phyloP scores from a whole-genome alignment of 352 stramenopile genomes.

The Phytopythium aichiense region DNA sequence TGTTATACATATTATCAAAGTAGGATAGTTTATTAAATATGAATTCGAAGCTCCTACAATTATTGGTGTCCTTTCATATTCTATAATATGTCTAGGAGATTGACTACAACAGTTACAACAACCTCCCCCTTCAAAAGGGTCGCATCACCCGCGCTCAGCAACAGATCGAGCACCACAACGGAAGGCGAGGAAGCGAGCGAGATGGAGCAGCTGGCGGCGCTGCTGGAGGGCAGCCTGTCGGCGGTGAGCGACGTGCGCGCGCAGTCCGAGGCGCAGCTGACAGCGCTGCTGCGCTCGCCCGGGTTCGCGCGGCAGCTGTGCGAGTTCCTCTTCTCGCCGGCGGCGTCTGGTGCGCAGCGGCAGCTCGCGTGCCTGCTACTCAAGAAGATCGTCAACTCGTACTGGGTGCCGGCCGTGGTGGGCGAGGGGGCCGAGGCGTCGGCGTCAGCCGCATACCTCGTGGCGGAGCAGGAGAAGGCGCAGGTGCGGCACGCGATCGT shows the following conservation, averaged over 20 bases:
- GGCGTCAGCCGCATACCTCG: slow-evolving; percentile 26
- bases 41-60: too few relatives aligned
- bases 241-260: slow-evolving; percentile 37
- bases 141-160: not conserved
- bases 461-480: slow-evolving; percentile 62
- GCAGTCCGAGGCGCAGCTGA: slow-evolving; percentile 65
- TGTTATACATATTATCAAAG: too few relatives aligned
- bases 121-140: too few relatives aligned
- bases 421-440: slow-evolving; percentile 30
- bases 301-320: slow-evolving; percentile 72
- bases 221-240: slow-evolving; percentile 55
- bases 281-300: slow-evolving; percentile 40
- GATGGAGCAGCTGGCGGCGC: slow-evolving; percentile 32
- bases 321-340: slow-evolving; percentile 55
- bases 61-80: too few relatives aligned
- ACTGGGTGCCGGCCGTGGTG: slow-evolving; percentile 37
- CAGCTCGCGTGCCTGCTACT: slow-evolving; percentile 72
- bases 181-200: not conserved
- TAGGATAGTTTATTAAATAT: too few relatives aligned
- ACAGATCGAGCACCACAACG: not conserved
- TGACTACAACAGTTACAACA: too few relatives aligned
- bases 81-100: too few relatives aligned
- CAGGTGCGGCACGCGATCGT: slow-evolving; percentile 61
- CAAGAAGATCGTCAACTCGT: slow-evolving; percentile 66
- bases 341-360: slow-evolving; percentile 32